phyloP scores from a whole-genome alignment of 2,329 filamentous ascomycete species.

The Cercospora brassicicola region DNA sequence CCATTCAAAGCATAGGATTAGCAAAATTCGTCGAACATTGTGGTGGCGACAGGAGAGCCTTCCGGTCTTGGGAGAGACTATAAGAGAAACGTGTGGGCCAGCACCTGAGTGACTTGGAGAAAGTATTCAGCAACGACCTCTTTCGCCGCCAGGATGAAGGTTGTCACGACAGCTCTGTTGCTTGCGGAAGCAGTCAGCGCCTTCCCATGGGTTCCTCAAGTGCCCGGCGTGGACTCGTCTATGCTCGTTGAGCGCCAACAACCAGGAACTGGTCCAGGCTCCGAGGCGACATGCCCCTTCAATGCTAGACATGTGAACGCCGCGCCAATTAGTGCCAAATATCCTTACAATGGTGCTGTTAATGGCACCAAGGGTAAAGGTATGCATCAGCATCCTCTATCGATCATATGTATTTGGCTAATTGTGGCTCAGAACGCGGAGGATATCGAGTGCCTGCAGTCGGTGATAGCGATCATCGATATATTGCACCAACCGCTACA shows the following conservation, averaged over 20 bases:
- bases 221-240: constrained; percentile 42
- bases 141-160: constrained; percentile 28
- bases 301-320: constrained; percentile 44
- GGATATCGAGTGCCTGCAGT: constrained; percentile 48
- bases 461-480: constrained; percentile 44
- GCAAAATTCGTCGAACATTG: not conserved
- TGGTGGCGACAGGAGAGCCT: not conserved
- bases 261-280: constrained; percentile 32
- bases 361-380: constrained; percentile 45
- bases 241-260: constrained; percentile 40
- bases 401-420: not conserved
- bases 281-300: constrained; percentile 40
- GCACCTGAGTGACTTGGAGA: not conserved
- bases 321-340: constrained; percentile 38
- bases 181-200: constrained; percentile 33
- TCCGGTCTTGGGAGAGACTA: not conserved
- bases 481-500: constrained; percentile 39
- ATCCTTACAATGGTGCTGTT: constrained; percentile 48
- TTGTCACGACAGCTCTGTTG: constrained; percentile 25
- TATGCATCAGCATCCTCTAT: not conserved
- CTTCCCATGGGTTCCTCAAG: constrained; percentile 44
- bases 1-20: not conserved
- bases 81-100: not conserved
- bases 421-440: constrained; percentile 36
- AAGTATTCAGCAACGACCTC: not conserved